Evolutionary conservation across 495 filamentous ascomycete species (phyloP).

Genomic region (Alectoria sarmentosa): DNA sequence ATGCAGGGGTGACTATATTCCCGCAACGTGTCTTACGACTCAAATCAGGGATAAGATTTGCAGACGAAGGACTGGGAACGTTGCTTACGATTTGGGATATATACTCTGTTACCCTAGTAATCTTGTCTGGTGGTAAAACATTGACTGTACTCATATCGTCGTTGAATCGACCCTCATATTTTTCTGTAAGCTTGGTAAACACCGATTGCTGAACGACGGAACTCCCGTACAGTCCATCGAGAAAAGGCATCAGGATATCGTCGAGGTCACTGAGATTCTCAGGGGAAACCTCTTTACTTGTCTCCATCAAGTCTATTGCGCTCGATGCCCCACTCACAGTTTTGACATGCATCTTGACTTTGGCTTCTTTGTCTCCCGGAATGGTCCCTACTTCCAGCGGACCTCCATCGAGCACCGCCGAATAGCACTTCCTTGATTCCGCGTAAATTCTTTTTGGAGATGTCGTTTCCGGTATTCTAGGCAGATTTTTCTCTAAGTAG

Average conservation of each 20-base stretch:
- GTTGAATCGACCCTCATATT: slow-evolving; percentile 76
- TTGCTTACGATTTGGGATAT: too few relatives aligned
- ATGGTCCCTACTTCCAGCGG: slow-evolving; percentile 54
- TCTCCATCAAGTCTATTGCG: slow-evolving; percentile 45
- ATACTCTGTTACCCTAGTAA: too few relatives aligned
- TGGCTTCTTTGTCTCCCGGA: slow-evolving; percentile 68
- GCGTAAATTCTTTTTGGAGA: slow-evolving; percentile 19
- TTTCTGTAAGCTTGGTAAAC: slow-evolving; percentile 72
- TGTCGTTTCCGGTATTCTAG: slow-evolving; percentile 41
- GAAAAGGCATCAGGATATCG: slow-evolving; percentile 75
- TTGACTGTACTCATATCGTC: slow-evolving; percentile 84
- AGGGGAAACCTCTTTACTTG: slow-evolving; percentile 33
- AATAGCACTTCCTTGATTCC: slow-evolving; percentile 55
- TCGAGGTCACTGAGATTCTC: slow-evolving; percentile 49
- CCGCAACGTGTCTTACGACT: too few relatives aligned
- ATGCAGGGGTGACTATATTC: too few relatives aligned
- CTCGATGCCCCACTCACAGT: slow-evolving; percentile 58
- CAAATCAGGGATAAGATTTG: too few relatives aligned
- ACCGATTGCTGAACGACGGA: slow-evolving; percentile 71
- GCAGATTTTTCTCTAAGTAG: slow-evolving; percentile 75
- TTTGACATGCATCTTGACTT: slow-evolving; percentile 89
- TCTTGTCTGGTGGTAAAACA: too few relatives aligned
- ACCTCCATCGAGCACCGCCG: slow-evolving; percentile 45
- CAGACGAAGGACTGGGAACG: too few relatives aligned
- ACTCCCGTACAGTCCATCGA: slow-evolving; percentile 70